Evolutionary conservation across 352 stramenopile species (phyloP).

Genomic region (Phytophthora nicotianae): DNA sequence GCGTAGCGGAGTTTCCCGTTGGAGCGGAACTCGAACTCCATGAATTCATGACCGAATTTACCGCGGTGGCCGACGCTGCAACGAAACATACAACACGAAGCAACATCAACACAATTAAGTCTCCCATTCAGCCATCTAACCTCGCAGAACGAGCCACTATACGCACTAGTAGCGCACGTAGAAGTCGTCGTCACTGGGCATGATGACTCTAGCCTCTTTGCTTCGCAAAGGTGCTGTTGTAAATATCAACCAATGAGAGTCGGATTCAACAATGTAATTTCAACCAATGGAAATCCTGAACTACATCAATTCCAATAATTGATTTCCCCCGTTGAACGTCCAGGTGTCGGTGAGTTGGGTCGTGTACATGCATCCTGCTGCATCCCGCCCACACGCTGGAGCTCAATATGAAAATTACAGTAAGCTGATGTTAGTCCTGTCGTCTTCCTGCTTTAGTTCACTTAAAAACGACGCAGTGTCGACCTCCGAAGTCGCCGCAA

Average conservation of each 20-base stretch:
- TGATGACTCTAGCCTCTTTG: slow-evolving; percentile 12
- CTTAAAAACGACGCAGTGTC: slow-evolving; percentile 1
- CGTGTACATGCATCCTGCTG: slow-evolving; percentile 1
- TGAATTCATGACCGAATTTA: slow-evolving; percentile 97
- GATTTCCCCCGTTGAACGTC: slow-evolving; percentile 14
- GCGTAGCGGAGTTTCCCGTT: slow-evolving; percentile 94
- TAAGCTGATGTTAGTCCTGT: neutral
- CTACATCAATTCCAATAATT: slow-evolving; percentile 9
- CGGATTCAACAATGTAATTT: neutral
- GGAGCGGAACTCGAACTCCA: slow-evolving; percentile 97
- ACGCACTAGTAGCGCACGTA: slow-evolving; percentile 91
- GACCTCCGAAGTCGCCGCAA: slow-evolving; percentile 3
- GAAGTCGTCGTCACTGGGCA: slow-evolving; percentile 81
- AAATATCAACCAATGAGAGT: slow-evolving; percentile 41
- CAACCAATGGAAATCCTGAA: slow-evolving; percentile 19
- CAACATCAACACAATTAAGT: neutral
- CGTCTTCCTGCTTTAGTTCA: neutral
- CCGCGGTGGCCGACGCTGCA: slow-evolving; percentile 94
- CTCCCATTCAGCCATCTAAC: neutral
- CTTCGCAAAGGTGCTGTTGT: neutral
- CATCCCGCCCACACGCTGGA: neutral
- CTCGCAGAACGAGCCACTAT: neutral
- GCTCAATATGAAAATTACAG: neutral
- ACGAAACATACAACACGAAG: neutral
- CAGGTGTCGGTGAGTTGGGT: slow-evolving; percentile 8